phyloP scores from a whole-genome alignment of 805 yeast genomes.

The Schwanniomyces yamadae region DNA sequence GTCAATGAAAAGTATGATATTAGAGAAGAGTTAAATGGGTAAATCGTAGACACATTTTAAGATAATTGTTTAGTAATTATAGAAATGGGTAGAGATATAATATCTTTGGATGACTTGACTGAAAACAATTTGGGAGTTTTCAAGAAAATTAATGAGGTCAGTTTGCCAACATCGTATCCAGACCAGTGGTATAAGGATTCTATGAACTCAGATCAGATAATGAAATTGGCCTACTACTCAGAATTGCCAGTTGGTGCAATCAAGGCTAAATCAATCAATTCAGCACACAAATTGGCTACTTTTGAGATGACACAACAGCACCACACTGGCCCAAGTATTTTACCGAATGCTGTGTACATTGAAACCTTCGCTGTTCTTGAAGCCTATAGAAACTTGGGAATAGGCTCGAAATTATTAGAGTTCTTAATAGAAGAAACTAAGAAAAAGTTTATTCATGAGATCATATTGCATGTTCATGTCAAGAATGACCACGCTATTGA shows the following conservation, averaged over 20 bases:
- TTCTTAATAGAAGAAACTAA: conserved; percentile 58
- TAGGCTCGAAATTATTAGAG: conserved; percentile 59
- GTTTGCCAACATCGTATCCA: conserved; percentile 52
- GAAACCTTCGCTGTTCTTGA: conserved; percentile 68
- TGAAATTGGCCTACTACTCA: conserved; percentile 61
- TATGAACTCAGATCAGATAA: conserved; percentile 48
- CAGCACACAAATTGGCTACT: conserved; percentile 37
- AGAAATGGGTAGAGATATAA: conserved; percentile 37
- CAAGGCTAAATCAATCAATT: conserved; percentile 51
- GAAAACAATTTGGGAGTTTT: conserved; percentile 59
- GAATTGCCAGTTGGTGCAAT: conserved; percentile 83
- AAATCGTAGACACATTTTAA: too few relatives aligned
- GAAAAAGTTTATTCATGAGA: conserved; percentile 50
- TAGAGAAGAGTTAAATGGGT: too few relatives aligned
- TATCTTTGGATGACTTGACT: conserved; percentile 59
- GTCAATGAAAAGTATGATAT: too few relatives aligned
- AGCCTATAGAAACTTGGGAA: conserved; percentile 59
- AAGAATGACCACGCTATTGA: conserved; percentile 39
- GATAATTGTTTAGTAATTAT: not conserved
- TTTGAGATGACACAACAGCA: conserved; percentile 23
- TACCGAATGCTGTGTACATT: conserved; percentile 58
- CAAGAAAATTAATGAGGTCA: conserved; percentile 51
- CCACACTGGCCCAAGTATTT: conserved; percentile 20
- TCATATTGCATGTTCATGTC: conserved; percentile 53
- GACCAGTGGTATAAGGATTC: conserved; percentile 53